Percentiles rank a stretch among this genome's conserved stretches.
Conservation (phyloP, 495 filamentous ascomycete species). For the Penicillium turbatum region DNA sequence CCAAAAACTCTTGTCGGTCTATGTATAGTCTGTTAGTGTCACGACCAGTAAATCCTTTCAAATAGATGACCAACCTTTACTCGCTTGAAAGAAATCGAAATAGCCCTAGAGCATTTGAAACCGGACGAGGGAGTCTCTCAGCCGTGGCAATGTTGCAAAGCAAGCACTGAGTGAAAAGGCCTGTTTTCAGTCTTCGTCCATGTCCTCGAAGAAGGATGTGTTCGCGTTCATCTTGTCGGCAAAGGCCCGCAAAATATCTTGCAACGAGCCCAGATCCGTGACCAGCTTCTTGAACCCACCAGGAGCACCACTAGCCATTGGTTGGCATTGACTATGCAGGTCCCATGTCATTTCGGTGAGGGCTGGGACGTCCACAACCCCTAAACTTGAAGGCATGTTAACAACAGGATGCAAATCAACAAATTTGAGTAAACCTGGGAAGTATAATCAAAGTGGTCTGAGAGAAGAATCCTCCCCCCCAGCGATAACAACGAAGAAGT, state of each 20-base stretch:
- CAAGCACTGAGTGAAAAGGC: constrained; percentile 29
- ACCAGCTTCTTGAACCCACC: constrained; percentile 36
- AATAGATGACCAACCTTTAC: constrained; percentile 21
- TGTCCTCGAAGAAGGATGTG: constrained; percentile 24
- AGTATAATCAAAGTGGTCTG: not conserved
- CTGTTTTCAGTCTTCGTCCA: constrained; percentile 23
- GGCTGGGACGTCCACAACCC: constrained; percentile 27
- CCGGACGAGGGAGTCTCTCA: constrained; percentile 26
- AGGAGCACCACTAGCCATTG: constrained; percentile 31
- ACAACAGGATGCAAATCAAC: not conserved
- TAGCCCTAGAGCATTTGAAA: constrained; percentile 30
- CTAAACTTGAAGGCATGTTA: constrained; percentile 25
- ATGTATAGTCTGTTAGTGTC: not conserved
- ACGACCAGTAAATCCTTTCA: not conserved
- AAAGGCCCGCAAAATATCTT: constrained; percentile 28
- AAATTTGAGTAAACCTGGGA: not conserved
- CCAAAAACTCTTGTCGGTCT: constrained; percentile 29
- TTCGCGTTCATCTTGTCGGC: constrained; percentile 30
- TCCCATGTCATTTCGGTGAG: constrained; percentile 35
- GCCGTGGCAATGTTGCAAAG: constrained; percentile 22
- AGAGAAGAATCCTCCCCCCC: not conserved
- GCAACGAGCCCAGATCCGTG: constrained; percentile 31
- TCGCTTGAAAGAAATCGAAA: constrained; percentile 31
- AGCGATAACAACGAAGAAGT: not conserved
- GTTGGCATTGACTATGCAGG: constrained; percentile 33